Base-by-base conservation (phyloP, 2,329 filamentous ascomycete genomes). In the Colletotrichum viniferum region DNA sequence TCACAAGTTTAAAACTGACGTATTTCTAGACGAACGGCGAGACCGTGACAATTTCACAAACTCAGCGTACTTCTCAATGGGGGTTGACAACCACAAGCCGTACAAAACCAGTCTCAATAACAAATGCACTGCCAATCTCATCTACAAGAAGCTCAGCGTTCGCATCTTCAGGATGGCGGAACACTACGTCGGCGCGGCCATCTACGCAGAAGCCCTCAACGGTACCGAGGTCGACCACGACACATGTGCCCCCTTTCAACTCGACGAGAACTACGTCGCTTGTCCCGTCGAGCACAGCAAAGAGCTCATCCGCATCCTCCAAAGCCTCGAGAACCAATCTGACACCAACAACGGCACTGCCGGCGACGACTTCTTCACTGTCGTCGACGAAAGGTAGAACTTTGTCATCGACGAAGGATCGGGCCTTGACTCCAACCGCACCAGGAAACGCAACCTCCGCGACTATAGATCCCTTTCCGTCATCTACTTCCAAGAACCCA, bases 41-140 rank as follows among this genome's bases (percentile, higher is more conserved):
- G 24, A 4, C 2, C 8, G 32, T 38, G 14, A 48, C 38, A 14
- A 0, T 13, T 0, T 1, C 34, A 12, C 58, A 1, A 10, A 61
- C 36, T 13, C 24, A 32, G 18, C 58, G 1, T 13, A 52, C 36
- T 24, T 65, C 62, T 52, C 21, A 48, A 16, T 65, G 62, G 62
- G 62, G 36, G 1, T 65, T 52, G 38, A 65, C 36, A 14, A 52
- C 38, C 10, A 65, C 38, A 48, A 52, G 36, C 36, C 18, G 5
- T 18, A 14, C 26, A 16, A 26, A 61, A 13, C 24, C 21, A n/a
- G 28, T 61, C 28, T 52, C 43, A 7, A 24, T 18, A 21, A 61
- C 12, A 21, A 21, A 61, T 13, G 18, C 9, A 24, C 30, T 36
- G 6, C 9, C 32, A n/a, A n/a, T 14, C 18, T 58, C 21, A 5